Evolutionary conservation across 2,329 filamentous ascomycete species (phyloP).

Genomic region (Raffaelea arxii): DNA sequence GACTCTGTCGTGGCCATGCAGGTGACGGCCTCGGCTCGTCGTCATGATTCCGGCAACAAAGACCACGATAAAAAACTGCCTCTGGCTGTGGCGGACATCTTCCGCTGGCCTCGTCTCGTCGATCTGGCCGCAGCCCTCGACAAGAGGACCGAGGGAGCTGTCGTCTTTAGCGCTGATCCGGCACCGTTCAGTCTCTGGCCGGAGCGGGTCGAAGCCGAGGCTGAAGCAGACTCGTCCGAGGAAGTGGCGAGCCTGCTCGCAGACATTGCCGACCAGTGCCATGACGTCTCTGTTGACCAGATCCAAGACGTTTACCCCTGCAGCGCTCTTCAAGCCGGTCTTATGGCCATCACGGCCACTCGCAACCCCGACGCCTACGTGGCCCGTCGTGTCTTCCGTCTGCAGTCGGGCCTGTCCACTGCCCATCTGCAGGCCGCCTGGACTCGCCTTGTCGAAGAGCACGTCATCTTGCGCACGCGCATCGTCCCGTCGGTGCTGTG

Average conservation of each 20-base stretch:
- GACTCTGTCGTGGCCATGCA: conserved; percentile 33
- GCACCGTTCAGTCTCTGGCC: not conserved
- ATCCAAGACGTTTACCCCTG: conserved; percentile 46
- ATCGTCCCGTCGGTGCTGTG: conserved; percentile 27
- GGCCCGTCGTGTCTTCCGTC: conserved; percentile 35
- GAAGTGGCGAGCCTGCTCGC: conserved; percentile 13
- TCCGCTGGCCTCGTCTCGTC: conserved; percentile 30
- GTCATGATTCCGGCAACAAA: too few relatives aligned
- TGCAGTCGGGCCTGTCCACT: conserved; percentile 22
- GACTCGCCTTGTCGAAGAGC: not conserved
- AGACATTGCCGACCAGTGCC: conserved; percentile 15
- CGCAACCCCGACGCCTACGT: conserved; percentile 41
- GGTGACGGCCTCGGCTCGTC: conserved; percentile 34
- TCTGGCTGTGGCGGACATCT: conserved; percentile 31
- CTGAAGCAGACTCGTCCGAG: not conserved
- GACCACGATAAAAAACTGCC: too few relatives aligned
- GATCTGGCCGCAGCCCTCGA: conserved; percentile 21
- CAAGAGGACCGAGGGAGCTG: not conserved
- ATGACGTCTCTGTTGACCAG: conserved; percentile 15
- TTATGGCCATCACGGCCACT: conserved; percentile 41
- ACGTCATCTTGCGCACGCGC: conserved; percentile 38
- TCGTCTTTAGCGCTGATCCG: not conserved
- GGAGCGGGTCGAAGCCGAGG: not conserved
- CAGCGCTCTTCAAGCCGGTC: conserved; percentile 42
- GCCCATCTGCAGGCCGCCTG: not conserved